Base-by-base conservation (phyloP, 371 early-diverging fungal genomes). In the Mortierella sp. region DNA sequence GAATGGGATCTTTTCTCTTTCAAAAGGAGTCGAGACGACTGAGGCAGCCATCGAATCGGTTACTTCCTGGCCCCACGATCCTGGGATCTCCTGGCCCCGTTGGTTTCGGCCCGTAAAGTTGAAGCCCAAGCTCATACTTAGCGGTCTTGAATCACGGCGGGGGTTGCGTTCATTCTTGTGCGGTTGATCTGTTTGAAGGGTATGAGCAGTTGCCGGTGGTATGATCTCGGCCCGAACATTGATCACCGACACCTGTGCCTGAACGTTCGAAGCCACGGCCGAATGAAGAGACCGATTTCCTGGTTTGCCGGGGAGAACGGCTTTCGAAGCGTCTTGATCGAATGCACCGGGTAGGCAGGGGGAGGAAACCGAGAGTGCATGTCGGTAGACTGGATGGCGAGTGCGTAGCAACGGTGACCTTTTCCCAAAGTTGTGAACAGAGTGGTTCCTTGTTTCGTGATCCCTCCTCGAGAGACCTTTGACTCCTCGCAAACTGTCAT, bases 1-100 rank as follows among this genome's bases (percentile, higher is more conserved):
- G n/a, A 44, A 44, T 12, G 44, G 44, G 44, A 44, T 44, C n/a
- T 17, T 44, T n/a, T 44, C 44, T 44, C 44, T 44, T 17, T 44
- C 44, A 17, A 44, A 44, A 39, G 39, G 8, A 39, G 39, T 39
- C 14, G 10, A 10, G 39, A 39, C 39, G 8, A 39, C 14, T 10
- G 8, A 10, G 39, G 14, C 14, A 8, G 39, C 39, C 10, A 14
- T 10, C 39, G 39, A 39, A 10, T 14, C 14, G 14, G 39, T 39
- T 14, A 39, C 14, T 39, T 39, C 39, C 39, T 39, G 39, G n/a
- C n/a, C n/a, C n/a, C n/a, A n/a, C n/a, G n/a, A n/a, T n/a, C n/a
- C n/a, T n/a, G n/a, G n/a, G n/a, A n/a, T n/a, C n/a, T n/a, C n/a
- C n/a, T n/a, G n/a, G n/a, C n/a, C n/a, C n/a, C n/a, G n/a, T n/a